Percentiles rank a stretch among this genome's conserved stretches.
phyloP scores from a whole-genome alignment of 441 rosid genomes.

The Pelargonium citronellum region DNA sequence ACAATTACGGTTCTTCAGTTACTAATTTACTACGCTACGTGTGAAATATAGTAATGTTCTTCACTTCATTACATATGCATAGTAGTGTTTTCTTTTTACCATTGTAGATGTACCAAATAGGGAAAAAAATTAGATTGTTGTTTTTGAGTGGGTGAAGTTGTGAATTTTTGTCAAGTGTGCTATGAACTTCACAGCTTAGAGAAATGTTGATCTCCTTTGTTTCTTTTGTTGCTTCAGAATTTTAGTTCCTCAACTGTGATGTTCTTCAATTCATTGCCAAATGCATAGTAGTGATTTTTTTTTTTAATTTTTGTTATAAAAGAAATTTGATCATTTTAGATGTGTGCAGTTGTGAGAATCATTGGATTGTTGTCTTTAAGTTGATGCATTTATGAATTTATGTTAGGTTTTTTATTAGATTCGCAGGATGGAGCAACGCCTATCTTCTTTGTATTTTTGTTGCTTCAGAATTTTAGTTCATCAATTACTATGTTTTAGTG shows the following conservation, averaged over 20 bases:
- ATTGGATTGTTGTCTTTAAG: not conserved
- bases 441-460: not conserved
- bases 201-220: too few relatives aligned
- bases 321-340: not conserved
- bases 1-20: too few relatives aligned
- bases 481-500: not conserved
- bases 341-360: not conserved
- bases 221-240: too few relatives aligned
- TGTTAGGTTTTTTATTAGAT: constrained; percentile 5
- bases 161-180: not conserved
- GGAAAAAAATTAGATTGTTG: not conserved
- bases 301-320: not conserved
- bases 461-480: not conserved
- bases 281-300: not conserved
- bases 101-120: too few relatives aligned
- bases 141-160: not conserved
- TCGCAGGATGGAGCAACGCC: not conserved
- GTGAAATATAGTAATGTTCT: too few relatives aligned
- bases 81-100: too few relatives aligned
- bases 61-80: too few relatives aligned
- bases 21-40: too few relatives aligned
- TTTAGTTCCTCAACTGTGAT: not conserved
- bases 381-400: not conserved
- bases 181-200: not conserved
- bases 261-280: not conserved